phyloP scores from a whole-genome alignment of 192 early-diverging fungal species.

The Entomortierella beljakovae region DNA sequence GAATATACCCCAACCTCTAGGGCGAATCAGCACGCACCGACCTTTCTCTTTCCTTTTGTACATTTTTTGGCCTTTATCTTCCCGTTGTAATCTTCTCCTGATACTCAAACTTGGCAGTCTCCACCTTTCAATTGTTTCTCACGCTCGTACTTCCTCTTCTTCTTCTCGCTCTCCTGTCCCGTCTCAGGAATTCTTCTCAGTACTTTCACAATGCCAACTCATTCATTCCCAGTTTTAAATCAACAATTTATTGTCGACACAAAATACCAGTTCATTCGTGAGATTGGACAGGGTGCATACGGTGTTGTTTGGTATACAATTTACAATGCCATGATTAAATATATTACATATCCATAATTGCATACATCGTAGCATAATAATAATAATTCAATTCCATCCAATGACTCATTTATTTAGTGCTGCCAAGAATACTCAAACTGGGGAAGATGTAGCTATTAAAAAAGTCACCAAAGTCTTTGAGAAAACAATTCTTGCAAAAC shows the following conservation, averaged over 20 bases:
- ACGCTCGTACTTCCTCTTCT: background rate
- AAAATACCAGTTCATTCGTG: constrained; percentile 78
- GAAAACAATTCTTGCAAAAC: constrained; percentile 90
- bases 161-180: background rate
- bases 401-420: constrained; percentile 63
- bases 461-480: constrained; percentile 80
- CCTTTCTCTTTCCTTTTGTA: background rate
- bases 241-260: constrained; percentile 62
- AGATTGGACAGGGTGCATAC: constrained; percentile 94
- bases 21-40: constrained; percentile 10
- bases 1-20: background rate
- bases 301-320: constrained; percentile 87
- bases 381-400: too few relatives aligned
- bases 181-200: background rate
- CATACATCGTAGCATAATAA: too few relatives aligned
- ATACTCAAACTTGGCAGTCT: too few relatives aligned
- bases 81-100: background rate
- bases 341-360: background rate
- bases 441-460: constrained; percentile 93
- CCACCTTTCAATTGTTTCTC: background rate
- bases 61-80: background rate
- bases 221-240: constrained; percentile 58
- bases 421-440: constrained; percentile 83
- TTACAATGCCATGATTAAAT: background rate
- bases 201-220: constrained; percentile 51